A percentile compares a stretch with the other conserved stretches of the same genome.
phyloP scores from a whole-genome alignment of 495 filamentous ascomycete species.

The Entonaema liquescens region DNA sequence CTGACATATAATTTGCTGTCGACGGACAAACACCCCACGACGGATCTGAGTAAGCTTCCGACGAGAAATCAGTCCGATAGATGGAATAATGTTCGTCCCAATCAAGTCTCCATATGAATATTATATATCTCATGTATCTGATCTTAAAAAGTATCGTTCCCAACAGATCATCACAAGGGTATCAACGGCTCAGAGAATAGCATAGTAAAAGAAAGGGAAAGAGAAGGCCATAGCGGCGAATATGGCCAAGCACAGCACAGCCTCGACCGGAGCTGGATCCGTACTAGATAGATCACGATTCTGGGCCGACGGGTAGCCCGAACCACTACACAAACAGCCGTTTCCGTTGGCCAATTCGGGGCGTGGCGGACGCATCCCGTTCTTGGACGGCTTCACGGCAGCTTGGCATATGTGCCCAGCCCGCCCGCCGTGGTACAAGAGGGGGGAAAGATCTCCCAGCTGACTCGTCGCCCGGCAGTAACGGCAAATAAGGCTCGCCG shows the following conservation, averaged over 20 bases:
- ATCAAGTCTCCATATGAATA: neutral
- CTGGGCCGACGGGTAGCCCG: neutral
- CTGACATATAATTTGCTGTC: no score
- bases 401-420: slow-evolving; percentile 5
- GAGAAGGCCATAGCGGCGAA: neutral
- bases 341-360: neutral
- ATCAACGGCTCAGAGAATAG: neutral
- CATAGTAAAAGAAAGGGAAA: neutral
- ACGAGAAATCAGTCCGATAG: no score
- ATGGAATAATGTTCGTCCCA: neutral
- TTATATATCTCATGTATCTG: neutral
- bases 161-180: neutral
- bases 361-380: neutral
- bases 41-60: no score
- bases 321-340: neutral
- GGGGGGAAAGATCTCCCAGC: neutral
- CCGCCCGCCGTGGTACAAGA: slow-evolving; percentile 4
- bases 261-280: neutral
- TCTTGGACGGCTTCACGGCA: neutral
- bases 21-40: no score
- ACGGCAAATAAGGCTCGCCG: slow-evolving; percentile 12
- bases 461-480: slow-evolving; percentile 27
- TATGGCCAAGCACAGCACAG: neutral
- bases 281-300: neutral
- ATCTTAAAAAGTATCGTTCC: neutral